These are phyloP conservation scores for Suillus variegatus DNA, from an alignment of 768 basidiomycete genomes.

Conservation along the genomic window DNA sequence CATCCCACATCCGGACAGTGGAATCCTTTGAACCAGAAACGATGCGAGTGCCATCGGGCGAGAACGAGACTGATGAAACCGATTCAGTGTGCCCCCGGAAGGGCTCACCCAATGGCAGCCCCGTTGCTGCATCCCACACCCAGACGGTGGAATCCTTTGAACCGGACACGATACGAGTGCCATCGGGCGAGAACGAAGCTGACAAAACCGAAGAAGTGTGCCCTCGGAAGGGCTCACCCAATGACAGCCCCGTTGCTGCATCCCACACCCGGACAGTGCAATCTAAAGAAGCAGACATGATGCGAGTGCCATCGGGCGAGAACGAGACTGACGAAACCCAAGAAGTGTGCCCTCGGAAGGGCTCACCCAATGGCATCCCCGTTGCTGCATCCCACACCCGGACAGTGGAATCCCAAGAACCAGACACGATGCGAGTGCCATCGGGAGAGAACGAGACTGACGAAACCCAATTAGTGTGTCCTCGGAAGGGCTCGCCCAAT, in stretches of 20 bases:
- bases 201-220: not conserved
- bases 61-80: not conserved
- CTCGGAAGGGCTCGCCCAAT: not conserved
- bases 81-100: not conserved
- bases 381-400: conserved; percentile 18
- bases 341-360: not conserved
- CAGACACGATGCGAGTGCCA: conserved; percentile 5
- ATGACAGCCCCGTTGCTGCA: not conserved
- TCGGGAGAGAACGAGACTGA: conserved; percentile 6
- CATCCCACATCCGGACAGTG: conserved; percentile 17
- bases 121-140: conserved; percentile 16
- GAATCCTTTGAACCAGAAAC: not conserved
- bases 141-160: conserved; percentile 2
- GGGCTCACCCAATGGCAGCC: conserved; percentile 15
- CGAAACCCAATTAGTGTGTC: not conserved
- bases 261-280: conserved; percentile 20
- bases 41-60: not conserved
- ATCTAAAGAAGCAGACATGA: conserved; percentile 22
- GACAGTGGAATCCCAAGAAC: not conserved
- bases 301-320: conserved; percentile 17
- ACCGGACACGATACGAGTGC: conserved; percentile 1
- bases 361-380: conserved; percentile 14
- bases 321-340: conserved; percentile 18
- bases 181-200: conserved; percentile 6
- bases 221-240: not conserved